These are phyloP conservation scores for Camellia japonica DNA, from an alignment of 148 eudicot genomes.

Conservation along the genomic window DNA sequence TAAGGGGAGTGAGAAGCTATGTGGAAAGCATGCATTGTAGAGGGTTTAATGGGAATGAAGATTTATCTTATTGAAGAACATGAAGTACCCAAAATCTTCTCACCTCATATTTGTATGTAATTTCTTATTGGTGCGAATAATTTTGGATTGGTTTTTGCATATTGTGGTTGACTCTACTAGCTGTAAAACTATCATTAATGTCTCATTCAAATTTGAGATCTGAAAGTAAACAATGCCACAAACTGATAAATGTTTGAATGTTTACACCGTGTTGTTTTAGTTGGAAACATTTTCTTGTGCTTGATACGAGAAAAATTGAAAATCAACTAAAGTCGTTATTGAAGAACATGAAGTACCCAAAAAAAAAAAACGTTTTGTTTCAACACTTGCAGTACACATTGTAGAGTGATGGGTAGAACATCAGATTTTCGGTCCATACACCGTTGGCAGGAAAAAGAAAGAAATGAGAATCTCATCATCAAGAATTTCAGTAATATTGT, in stretches of 20 bases:
- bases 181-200: not conserved
- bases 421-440: too few species aligned
- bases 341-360: too few species aligned
- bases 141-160: constrained; percentile 1
- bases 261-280: too few species aligned
- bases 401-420: too few species aligned
- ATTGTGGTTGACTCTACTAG: not conserved
- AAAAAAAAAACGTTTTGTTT: too few species aligned
- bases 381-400: too few species aligned
- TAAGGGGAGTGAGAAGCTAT: constrained; percentile 18
- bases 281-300: too few species aligned
- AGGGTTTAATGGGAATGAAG: not conserved
- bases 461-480: too few species aligned
- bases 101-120: constrained; percentile 3
- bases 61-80: not conserved
- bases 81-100: not conserved
- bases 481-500: too few species aligned
- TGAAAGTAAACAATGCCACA: not conserved
- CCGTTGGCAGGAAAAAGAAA: too few species aligned
- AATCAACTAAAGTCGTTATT: too few species aligned
- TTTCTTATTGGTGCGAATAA: not conserved
- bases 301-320: too few species aligned
- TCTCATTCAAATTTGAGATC: not conserved
- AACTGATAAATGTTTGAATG: not conserved
- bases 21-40: constrained; percentile 8